Base-by-base conservation (phyloP, 257 asterid genomes). In the Solanum arcanum region DNA sequence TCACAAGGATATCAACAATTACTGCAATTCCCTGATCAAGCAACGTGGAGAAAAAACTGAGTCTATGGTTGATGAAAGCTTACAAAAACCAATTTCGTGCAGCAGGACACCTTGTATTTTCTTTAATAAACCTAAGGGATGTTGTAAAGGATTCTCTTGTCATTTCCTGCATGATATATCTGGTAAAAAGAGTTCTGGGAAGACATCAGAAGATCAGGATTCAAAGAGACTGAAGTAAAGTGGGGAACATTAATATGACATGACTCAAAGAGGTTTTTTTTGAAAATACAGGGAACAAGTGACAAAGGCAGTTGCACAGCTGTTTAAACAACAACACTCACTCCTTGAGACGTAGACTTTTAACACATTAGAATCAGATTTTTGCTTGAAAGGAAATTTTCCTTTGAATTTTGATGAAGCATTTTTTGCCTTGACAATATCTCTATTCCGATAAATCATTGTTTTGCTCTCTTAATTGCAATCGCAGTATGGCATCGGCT, bases 111-210 rank as follows among this genome's bases (percentile, higher is more conserved):
- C 74, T 13, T 91, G 94, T 72, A 12, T 59, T 21, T 91, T 78
- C 73, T 88, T 87, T 86, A 41, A 59, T 60, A 85, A 73, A 42
- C 11, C 86, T 3, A 87, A 6, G 41, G 93, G 93, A 31, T 93
- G 93, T 85, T 88, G 69, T 5, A 86, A 91, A 5, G 94, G 95
- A 35, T n/a, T 80, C 78, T 83, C 64, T 39, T 91, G 93, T 87
- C 84, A 7, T 9, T 91, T 52, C 89, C 62, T 4, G 80, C 95
- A 92, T 46, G 90, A 87, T 8, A 73, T 52, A 59, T 60, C 87
- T 31, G 23, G 80, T 20, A 84, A 44, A 37, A 39, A 85, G 84
- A 88, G 87, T 80, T 37, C n/a, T 81, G 37, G 44, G 83, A 83
- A 86, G 49, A 76, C 37, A 18, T 37, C 14, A 69, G 91, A 83